Evolutionary conservation across 2,329 filamentous ascomycete genomes (phyloP), one percentile per base, ranked within the genome.

Genomic region (Triangularia verruculosa): DNA sequence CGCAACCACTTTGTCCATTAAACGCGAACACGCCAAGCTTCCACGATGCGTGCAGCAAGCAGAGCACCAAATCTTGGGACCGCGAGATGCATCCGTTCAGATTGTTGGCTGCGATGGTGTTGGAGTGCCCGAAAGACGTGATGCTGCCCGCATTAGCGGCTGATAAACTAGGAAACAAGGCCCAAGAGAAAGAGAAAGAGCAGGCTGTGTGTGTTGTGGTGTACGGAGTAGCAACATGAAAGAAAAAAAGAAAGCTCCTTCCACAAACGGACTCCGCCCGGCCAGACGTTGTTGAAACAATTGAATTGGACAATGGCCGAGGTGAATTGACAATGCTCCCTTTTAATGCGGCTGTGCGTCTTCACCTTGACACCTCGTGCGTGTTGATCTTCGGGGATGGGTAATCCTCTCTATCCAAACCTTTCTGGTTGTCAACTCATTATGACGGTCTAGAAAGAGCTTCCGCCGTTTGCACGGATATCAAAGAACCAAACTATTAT

Each of bases 11-110:
- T 43, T 69, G 30, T 47, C 70, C 67, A 70, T 71, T 71, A 68
- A 71, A 71, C 70, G 68, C 70, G 69, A 63, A 69, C 67, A 64
- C 68, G 70, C 69, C 66, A 70, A 69, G 70, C 60, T 67, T 62
- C 67, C 59, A 68, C 69, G 67, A 73, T 70, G 73, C 70, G 69
- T 72, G 73, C 69, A 73, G 69, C 70, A 71, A 27, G 51, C 51
- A 27, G 22, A 25, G 22, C 25, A 67, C 15, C 69, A 73, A 70
- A 68, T 61, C 64, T 68, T 69, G 69, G 68, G 68, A 67, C 58
- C 32, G 63, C 59, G 28, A 52, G 58, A 47, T 28, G 61, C 51
- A 57, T 58, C 64, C 61, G 61, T 27, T 28, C 27, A 57, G 52
- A 27, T 47, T 34, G 58, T 30, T 59, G 61, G 63, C 15, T 54